These are phyloP conservation scores for Spergularia bocconei DNA, from an alignment of 148 eudicot genomes.

Conservation along the genomic window DNA sequence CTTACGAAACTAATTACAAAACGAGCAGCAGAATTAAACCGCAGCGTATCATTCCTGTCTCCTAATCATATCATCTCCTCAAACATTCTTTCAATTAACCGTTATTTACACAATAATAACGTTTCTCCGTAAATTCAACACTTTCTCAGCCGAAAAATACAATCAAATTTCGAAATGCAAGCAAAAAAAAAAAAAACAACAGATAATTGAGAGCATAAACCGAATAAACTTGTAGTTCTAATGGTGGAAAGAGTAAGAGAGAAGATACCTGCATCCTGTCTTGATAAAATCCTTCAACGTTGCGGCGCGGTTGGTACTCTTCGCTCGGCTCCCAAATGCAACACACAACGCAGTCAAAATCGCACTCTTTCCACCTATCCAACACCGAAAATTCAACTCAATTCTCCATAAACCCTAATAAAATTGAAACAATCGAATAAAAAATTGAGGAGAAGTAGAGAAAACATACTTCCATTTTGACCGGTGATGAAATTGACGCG, in stretches of 20 bases:
- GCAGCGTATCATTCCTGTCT: background rate
- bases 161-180: background rate
- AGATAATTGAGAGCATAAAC: background rate
- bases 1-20: background rate
- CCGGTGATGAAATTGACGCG: constrained; percentile 89
- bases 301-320: constrained; percentile 81
- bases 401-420: background rate
- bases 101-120: background rate
- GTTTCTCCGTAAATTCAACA: background rate
- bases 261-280: constrained; percentile 81
- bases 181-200: background rate
- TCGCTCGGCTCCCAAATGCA: constrained; percentile 94
- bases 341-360: constrained; percentile 91
- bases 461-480: constrained; percentile 85
- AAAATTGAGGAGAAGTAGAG: background rate
- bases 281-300: constrained; percentile 85
- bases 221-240: background rate
- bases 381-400: constrained; percentile 2
- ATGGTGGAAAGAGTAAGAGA: background rate
- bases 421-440: background rate
- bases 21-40: background rate
- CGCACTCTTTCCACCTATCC: constrained; percentile 93
- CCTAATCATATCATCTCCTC: background rate
- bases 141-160: background rate
- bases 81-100: no score